Base-by-base conservation (phyloP, 495 filamentous ascomycete genomes). In the Daldinia caldariorum region DNA sequence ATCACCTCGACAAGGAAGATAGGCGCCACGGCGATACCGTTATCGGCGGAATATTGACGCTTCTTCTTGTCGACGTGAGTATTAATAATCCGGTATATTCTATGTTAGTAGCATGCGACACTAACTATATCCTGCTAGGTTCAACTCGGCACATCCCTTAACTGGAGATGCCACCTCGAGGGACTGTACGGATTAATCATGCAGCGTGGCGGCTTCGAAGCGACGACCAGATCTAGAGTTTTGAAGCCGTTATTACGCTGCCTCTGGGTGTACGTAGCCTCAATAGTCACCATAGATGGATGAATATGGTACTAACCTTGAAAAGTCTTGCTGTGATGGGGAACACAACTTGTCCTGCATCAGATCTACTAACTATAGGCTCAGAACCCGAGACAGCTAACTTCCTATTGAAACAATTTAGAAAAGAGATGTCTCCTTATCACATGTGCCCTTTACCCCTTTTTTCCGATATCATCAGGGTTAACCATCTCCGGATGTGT, bases 101-200 rank as follows among this genome's bases (percentile, higher is more conserved):
- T n/a, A 14, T 41, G 9, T n/a, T 8, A 34, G 29, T 4, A 56
- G 32, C 6, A 6, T 32, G 9, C 43, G 22, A 18, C 55, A 7
- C 16, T 55, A 12, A 61, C 29, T 18, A 45, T 55, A 14, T 31
- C 38, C 34, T 29, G 14, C 35, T 26, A 80, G 76, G 64, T 74
- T 3, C 76, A 78, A 35, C 74, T 79, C 18, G 74, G 71, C 10
- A 58, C 67, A 18, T 76, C 70, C 12, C 70, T 66, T 1, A 63
- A 74, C 47, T 80, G 76, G 76, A 73, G 76, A 47, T 75, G 59
- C 22, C 79, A 80, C 53, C 14, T 79, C 9, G 76, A 78, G 7
- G 79, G 67, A 16, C 53, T 72, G 22, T 58, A 73, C 10, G 71
- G 66, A 59, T 16, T 80, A 7, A 74, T 80, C 12, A 50, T 47